phyloP scores from a whole-genome alignment of 192 early-diverging fungal species.

The Linnemannia elongata region DNA sequence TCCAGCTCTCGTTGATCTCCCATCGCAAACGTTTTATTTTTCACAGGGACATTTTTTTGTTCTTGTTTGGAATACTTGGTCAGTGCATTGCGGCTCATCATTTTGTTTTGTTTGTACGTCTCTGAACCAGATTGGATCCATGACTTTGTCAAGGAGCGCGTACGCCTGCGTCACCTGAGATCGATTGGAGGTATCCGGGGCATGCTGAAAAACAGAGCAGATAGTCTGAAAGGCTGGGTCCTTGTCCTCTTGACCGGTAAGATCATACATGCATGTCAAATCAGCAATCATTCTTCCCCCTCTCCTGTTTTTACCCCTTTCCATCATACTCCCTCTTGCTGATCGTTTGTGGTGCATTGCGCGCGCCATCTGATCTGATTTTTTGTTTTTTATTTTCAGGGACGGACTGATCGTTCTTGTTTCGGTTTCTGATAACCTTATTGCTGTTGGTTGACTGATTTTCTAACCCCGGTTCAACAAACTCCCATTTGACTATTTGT shows the following conservation, averaged over 20 bases:
- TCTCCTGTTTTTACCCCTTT: neutral
- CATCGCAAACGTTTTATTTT: neutral
- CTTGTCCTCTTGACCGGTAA: constrained; percentile 76
- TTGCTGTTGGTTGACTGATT: neutral
- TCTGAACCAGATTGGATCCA: constrained; percentile 86
- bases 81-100: neutral
- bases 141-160: constrained; percentile 88
- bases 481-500: neutral
- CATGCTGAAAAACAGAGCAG: constrained; percentile 70
- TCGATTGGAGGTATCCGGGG: constrained; percentile 70
- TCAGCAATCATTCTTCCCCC: neutral
- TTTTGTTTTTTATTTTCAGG: neutral
- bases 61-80: neutral
- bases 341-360: neutral
- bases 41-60: neutral
- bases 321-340: neutral
- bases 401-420: neutral
- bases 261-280: neutral
- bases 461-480: neutral
- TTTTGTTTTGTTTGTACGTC: neutral
- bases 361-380: neutral
- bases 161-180: constrained; percentile 71
- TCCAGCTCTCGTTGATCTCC: neutral
- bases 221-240: constrained; percentile 90
- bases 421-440: neutral